Evolutionary conservation across 208 protist genomes (phyloP).

Genomic region (Acanthamoeba royreba): DNA sequence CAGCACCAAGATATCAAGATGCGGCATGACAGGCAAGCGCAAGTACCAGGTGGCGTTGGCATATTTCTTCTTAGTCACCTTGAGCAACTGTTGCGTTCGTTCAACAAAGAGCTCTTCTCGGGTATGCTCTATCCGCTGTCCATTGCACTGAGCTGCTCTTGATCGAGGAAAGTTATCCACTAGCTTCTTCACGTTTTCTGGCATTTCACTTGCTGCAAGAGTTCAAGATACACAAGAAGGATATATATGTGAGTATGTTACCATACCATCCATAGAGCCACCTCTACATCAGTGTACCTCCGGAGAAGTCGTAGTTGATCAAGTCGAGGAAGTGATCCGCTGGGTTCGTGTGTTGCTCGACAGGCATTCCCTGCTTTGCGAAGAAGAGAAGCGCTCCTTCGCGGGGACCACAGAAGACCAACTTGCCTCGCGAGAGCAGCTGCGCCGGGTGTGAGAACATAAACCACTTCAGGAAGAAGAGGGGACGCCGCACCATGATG

Average conservation of each 20-base stretch:
- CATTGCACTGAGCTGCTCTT: neutral
- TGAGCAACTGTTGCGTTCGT: neutral
- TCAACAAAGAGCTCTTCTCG: neutral
- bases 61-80: neutral
- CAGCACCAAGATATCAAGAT: neutral
- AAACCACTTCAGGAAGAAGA: neutral
- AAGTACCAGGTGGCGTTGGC: neutral
- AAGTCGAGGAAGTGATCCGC: constrained; percentile 24
- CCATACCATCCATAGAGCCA: no score
- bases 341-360: neutral
- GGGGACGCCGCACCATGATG: constrained; percentile 60
- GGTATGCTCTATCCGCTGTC: neutral
- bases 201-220: neutral
- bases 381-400: neutral
- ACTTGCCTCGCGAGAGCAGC: neutral
- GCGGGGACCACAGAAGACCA: neutral
- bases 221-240: neutral
- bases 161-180: neutral
- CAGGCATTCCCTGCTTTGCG: neutral
- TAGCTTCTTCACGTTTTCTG: neutral
- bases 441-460: neutral
- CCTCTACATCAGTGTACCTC: no score
- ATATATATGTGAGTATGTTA: neutral
- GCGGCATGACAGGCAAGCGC: no score
- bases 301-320: constrained; percentile 13